Conservation (phyloP, 768 basidiomycete species). For the Russula foetens region DNA sequence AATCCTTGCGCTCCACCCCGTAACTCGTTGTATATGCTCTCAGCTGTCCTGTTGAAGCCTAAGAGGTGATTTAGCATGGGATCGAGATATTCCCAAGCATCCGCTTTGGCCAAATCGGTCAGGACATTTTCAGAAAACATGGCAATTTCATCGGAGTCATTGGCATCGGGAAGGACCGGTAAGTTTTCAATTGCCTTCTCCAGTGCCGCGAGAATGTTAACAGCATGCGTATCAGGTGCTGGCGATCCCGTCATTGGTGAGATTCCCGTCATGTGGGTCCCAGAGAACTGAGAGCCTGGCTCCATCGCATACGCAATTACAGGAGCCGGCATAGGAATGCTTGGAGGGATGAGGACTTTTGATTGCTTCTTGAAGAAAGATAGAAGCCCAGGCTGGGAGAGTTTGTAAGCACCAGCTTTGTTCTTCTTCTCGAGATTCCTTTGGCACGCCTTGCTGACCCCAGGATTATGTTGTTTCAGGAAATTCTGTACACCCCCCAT, state of each 20-base stretch:
- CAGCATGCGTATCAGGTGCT: neutral
- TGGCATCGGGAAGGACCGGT: neutral
- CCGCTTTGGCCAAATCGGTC: neutral
- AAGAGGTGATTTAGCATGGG: too few relatives aligned
- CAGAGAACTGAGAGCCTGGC: neutral
- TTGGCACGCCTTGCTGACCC: too few relatives aligned
- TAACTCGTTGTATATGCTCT: too few relatives aligned
- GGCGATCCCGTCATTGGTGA: neutral
- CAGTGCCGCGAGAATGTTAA: neutral
- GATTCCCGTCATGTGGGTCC: neutral
- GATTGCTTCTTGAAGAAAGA: neutral
- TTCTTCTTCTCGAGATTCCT: neutral
- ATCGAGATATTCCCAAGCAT: neutral
- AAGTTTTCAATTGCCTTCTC: neutral
- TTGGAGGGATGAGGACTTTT: neutral
- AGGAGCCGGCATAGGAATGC: neutral
- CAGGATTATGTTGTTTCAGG: neutral
- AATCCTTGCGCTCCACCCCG: too few relatives aligned
- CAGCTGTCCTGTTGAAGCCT: too few relatives aligned
- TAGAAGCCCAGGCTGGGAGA: neutral
- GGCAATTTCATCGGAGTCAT: too few relatives aligned
- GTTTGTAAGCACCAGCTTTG: neutral
- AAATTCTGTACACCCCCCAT: neutral
- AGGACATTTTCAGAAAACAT: neutral
- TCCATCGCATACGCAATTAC: too few relatives aligned